Base-by-base conservation (phyloP, 2,329 filamentous ascomycete species). In the Sporothrix curviconia region DNA sequence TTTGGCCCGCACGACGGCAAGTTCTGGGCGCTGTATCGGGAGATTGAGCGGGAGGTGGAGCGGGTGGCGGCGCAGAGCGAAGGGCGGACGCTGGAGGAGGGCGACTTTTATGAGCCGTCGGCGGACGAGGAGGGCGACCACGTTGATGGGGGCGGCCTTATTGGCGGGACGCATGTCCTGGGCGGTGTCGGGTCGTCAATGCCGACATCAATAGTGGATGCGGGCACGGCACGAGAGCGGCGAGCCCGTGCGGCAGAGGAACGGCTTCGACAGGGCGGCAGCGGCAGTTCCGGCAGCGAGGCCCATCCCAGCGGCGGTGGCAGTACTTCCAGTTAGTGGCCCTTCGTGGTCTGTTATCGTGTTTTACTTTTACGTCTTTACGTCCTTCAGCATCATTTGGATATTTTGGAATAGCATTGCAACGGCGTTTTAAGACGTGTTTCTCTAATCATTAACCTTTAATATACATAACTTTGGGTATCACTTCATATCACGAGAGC, bases 21-120 rank as follows among this genome's bases (percentile, higher is more conserved):
- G 47, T 99, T 99, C 67, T 97, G 94, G 92, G 82, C 90, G 55
- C 71, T 99, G 65, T 96, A 89, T 64, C 85, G 85, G 64, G 80
- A 87, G 75, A 95, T 96, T 66, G 92, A 97, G 76, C 79, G 80
- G 52, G 92, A 96, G 75, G 92, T 96, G 3, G 86, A 87, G 8
- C 15, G 3, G 4, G 34, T 39, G 58, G 76, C 75, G 50, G 87
- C 82, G 15, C 91, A 96, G 74, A 95, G 89, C 85, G 78, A 79
- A 22, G 84, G 85, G 24, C 84, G 85, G 0, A 92, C 30, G 22
- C 34, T 49, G 6, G 43, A 92, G 75, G 73, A 86, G 76, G 70
- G 83, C 75, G 78, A 83, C 74, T 71, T 79, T 72, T 81, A 79
- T 42, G 78, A 82, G 63, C 76, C 78, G 60, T 15, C 42, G 78